phyloP scores from a whole-genome alignment of 139 green algal genomes.

The Tetraselmis chui region DNA sequence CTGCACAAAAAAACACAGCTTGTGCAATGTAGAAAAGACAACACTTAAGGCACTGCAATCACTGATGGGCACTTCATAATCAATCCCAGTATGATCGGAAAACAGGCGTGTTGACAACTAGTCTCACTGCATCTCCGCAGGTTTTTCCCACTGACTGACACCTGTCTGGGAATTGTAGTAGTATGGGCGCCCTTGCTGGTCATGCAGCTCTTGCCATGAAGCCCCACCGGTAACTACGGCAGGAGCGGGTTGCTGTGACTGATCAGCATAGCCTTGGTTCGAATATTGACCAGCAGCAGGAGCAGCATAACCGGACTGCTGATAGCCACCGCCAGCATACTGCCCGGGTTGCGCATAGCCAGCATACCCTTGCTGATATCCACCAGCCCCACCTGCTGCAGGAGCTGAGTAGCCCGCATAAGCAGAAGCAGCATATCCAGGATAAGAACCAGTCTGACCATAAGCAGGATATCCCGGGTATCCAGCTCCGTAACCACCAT shows the following conservation, averaged over 20 bases:
- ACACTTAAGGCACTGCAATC: no score
- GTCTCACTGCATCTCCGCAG: conserved; percentile 57
- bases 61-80: no score
- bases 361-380: not conserved
- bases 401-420: conserved; percentile 24
- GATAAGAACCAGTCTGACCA: conserved; percentile 5
- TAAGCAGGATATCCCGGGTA: conserved; percentile 12
- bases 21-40: no score
- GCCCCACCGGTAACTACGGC: not conserved
- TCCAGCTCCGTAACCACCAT: conserved; percentile 3
- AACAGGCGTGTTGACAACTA: no score
- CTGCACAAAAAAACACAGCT: no score
- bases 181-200: conserved; percentile 72
- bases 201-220: conserved; percentile 55
- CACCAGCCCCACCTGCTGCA: not conserved
- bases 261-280: conserved; percentile 3
- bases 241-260: not conserved
- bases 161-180: conserved; percentile 89
- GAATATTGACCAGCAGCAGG: conserved; percentile 10
- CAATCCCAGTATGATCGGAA: no score
- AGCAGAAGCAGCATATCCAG: conserved; percentile 2
- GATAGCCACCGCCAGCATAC: not conserved
- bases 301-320: conserved; percentile 13
- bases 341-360: not conserved
- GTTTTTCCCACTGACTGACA: conserved; percentile 85